Evolutionary conservation across 306 rosid species (phyloP).

Genomic region (Inga leiocalycina): DNA sequence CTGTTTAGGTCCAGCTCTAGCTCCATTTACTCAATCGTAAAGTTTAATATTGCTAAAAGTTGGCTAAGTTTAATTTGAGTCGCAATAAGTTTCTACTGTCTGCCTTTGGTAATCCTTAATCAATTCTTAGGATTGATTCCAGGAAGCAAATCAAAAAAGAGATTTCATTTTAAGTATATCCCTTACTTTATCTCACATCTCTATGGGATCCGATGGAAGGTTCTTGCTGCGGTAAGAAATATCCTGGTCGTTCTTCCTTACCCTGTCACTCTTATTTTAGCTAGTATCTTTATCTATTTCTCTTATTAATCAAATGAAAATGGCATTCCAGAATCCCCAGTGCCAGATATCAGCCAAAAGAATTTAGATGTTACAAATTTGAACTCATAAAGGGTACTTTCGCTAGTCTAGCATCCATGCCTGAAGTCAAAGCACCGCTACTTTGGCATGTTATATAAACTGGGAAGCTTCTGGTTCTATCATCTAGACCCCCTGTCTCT

Average conservation of each 20-base stretch:
- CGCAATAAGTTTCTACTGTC: background rate
- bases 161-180: background rate
- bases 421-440: conserved; percentile 5
- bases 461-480: background rate
- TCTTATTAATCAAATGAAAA: background rate
- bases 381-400: background rate
- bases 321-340: background rate
- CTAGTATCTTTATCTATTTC: background rate
- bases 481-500: background rate
- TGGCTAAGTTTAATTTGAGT: background rate
- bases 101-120: background rate
- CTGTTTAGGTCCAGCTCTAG: background rate
- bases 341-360: conserved; percentile 14
- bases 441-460: background rate
- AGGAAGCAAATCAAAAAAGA: background rate
- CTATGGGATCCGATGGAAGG: background rate
- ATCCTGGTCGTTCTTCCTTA: background rate
- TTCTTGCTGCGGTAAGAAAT: background rate
- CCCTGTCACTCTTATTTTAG: background rate
- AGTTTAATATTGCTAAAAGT: background rate
- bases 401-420: background rate
- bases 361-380: background rate
- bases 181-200: background rate
- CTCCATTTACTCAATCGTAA: background rate
- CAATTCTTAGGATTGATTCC: background rate